Percentiles rank a stretch among this genome's conserved stretches.
Evolutionary conservation across 805 yeast species (phyloP).

Genomic region (Scheffersomyces lignosus): DNA sequence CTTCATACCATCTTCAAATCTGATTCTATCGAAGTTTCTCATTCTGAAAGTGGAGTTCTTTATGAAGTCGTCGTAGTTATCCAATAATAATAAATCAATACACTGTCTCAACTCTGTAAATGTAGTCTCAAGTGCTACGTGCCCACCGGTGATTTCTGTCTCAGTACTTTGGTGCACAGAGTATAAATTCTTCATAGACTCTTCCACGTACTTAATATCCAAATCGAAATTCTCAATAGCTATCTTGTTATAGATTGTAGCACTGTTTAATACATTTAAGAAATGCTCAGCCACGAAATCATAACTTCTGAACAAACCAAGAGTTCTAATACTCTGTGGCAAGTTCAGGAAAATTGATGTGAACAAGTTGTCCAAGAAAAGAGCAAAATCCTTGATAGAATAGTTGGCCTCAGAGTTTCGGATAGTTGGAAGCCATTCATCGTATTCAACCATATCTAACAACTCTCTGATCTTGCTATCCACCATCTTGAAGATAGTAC

Average conservation of each 20-base stretch:
- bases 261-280: conserved; percentile 56
- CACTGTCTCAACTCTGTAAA: conserved; percentile 80
- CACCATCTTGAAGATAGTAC: conserved; percentile 76
- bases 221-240: conserved; percentile 72
- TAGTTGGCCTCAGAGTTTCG: conserved; percentile 63
- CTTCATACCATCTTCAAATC: conserved; percentile 66
- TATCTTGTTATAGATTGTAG: conserved; percentile 55
- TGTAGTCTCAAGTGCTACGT: conserved; percentile 65
- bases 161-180: conserved; percentile 16
- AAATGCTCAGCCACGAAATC: conserved; percentile 79
- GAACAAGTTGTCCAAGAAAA: conserved; percentile 81
- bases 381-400: conserved; percentile 79
- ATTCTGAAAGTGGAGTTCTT: conserved; percentile 44
- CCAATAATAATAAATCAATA: conserved; percentile 66
- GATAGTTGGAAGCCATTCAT: conserved; percentile 70
- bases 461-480: conserved; percentile 78
- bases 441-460: conserved; percentile 75
- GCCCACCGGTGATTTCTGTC: conserved; percentile 24
- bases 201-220: conserved; percentile 78
- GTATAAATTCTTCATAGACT: conserved; percentile 43
- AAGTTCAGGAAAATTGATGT: conserved; percentile 79
- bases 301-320: conserved; percentile 82
- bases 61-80: conserved; percentile 62
- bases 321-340: conserved; percentile 73
- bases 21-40: conserved; percentile 68